These are phyloP conservation scores for Pouteria campechiana DNA, from an alignment of 179 eudicot genomes.

Conservation along the genomic window DNA sequence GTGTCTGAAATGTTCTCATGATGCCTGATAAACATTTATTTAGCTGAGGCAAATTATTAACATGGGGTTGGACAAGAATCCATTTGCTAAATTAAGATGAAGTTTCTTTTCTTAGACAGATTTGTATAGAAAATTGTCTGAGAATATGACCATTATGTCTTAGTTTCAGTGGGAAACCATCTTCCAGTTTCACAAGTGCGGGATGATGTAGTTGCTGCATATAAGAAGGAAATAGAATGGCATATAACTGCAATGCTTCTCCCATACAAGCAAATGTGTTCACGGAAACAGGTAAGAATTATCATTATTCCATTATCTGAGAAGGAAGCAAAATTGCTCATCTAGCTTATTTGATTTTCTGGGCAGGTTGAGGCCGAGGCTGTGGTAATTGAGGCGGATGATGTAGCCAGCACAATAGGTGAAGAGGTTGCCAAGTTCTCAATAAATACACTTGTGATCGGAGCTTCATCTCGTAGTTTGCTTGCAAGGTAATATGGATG, in stretches of 20 bases:
- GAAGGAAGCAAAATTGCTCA: background rate
- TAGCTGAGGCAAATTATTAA: too few relatives aligned
- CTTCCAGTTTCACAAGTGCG: constrained; percentile 68
- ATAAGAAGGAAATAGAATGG: constrained; percentile 70
- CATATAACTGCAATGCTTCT: constrained; percentile 55
- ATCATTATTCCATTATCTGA: background rate
- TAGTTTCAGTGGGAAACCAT: constrained; percentile 61
- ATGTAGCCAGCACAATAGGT: constrained; percentile 41
- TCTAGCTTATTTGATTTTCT: constrained; percentile 1
- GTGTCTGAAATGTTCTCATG: too few relatives aligned
- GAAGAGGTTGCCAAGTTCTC: constrained; percentile 20
- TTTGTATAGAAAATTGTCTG: background rate
- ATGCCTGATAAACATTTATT: too few relatives aligned
- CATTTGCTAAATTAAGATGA: too few relatives aligned
- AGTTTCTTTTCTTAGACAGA: too few relatives aligned
- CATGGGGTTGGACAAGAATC: too few relatives aligned
- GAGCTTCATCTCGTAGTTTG: constrained; percentile 67
- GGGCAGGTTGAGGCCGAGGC: constrained; percentile 60
- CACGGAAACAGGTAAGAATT: constrained; percentile 32
- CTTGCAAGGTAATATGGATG: constrained; percentile 72
- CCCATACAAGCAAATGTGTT: constrained; percentile 49
- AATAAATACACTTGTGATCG: constrained; percentile 65
- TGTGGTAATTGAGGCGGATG: constrained; percentile 65
- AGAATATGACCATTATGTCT: background rate
- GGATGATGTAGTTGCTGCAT: constrained; percentile 67